phyloP scores from a whole-genome alignment of 768 basidiomycete genomes.

The Rhodotorula diobovata region DNA sequence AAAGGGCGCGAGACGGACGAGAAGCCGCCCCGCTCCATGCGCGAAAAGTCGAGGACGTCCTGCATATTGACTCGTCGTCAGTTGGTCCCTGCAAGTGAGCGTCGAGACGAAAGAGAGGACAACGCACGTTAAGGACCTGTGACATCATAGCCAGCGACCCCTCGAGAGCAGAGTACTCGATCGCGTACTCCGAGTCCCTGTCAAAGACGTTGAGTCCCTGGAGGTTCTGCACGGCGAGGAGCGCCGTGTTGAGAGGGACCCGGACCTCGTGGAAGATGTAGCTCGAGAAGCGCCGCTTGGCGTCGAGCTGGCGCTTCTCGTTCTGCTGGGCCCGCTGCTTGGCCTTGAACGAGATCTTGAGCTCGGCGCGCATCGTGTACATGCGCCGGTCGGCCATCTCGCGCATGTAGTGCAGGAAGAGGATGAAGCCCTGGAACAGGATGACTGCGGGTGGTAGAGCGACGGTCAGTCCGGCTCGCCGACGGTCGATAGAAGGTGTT shows the following conservation, averaged over 20 bases:
- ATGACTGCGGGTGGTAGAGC: conserved; percentile 58
- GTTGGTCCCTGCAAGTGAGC: not conserved
- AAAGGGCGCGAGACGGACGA: conserved; percentile 52
- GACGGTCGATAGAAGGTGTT: too few relatives aligned
- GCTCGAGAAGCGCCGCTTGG: conserved; percentile 67
- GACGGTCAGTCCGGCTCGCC: conserved; percentile 46
- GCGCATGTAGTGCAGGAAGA: conserved; percentile 59
- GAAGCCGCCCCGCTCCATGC: conserved; percentile 74
- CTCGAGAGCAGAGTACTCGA: conserved; percentile 80
- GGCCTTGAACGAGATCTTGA: conserved; percentile 67
- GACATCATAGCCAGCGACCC: conserved; percentile 84
- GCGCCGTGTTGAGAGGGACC: conserved; percentile 55
- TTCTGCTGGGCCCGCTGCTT: conserved; percentile 69
- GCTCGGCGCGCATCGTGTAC: conserved; percentile 66
- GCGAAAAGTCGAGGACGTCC: conserved; percentile 50
- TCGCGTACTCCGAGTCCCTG: conserved; percentile 61
- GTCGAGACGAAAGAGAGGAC: not conserved
- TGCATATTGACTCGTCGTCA: not conserved
- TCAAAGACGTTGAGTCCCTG: conserved; percentile 69
- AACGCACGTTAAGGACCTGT: conserved; percentile 51
- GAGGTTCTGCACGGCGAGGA: conserved; percentile 88
- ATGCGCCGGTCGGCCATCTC: conserved; percentile 58
- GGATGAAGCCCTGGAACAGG: conserved; percentile 73
- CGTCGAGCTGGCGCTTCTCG: conserved; percentile 63
- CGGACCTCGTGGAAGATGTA: conserved; percentile 52